phyloP scores from a whole-genome alignment of 805 yeast genomes.

The Isabelozyma gotoi region DNA sequence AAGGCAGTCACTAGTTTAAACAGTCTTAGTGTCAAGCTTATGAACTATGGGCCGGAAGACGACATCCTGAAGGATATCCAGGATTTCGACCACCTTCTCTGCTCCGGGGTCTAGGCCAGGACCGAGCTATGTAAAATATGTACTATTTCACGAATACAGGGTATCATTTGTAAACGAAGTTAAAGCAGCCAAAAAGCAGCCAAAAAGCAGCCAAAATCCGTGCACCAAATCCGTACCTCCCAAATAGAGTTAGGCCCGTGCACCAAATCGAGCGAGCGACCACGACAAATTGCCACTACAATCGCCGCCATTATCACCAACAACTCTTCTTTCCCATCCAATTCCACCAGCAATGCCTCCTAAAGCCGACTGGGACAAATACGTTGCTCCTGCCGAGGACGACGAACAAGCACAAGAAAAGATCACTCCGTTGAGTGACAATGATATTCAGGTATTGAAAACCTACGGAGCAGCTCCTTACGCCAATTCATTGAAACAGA shows the following conservation, averaged over 20 bases:
- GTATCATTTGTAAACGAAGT: too few relatives aligned
- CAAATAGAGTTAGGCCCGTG: too few relatives aligned
- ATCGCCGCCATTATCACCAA: background rate
- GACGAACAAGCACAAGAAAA: conserved; percentile 66
- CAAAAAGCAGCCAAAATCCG: too few relatives aligned
- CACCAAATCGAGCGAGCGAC: background rate
- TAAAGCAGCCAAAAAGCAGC: too few relatives aligned
- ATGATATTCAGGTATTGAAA: conserved; percentile 95
- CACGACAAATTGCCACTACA: background rate
- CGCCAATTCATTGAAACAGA: conserved; percentile 72
- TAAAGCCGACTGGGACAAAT: conserved; percentile 98
- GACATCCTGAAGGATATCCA: background rate
- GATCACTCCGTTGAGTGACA: conserved; percentile 86
- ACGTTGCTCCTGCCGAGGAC: conserved; percentile 80
- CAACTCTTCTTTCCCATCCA: background rate
- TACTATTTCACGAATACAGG: too few relatives aligned
- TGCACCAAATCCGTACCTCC: too few relatives aligned
- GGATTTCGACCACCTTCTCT: background rate
- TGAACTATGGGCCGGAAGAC: background rate
- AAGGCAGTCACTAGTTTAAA: background rate
- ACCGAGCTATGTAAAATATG: too few relatives aligned
- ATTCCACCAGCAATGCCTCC: conserved; percentile 67
- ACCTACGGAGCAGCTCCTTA: conserved; percentile 98
- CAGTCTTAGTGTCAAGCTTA: background rate
- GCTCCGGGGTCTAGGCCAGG: too few relatives aligned